Evolutionary conservation across 805 yeast species (phyloP), one percentile per base, ranked within the genome.

Genomic region (Candida methanosorbosa): DNA sequence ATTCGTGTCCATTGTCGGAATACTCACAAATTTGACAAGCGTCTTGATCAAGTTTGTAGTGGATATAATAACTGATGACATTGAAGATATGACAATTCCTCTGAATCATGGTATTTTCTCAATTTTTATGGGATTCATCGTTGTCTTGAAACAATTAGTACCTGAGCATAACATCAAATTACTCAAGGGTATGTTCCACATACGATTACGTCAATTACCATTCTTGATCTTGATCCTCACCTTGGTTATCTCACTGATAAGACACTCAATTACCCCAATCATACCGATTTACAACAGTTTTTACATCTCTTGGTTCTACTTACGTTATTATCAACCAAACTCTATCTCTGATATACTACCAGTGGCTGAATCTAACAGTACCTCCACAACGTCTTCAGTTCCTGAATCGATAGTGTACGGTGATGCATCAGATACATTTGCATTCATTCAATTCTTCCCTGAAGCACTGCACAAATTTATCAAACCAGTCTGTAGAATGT

Each of bases 391-490:
- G 4, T 5, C 17, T 3, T n/a, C 5, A 16, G 17, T 7, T 34
- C 51, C 16, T 21, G 43, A 34, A 18, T 34, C 45, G 23, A 52
- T 66, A 18, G 59, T 78, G 9, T 56, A 70, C 19, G 96, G 97
- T 26, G 96, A 87, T 55, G 94, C 96, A 0, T 78, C 92, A 0
- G 96, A 88, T 45, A 81, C 90, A 1, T 88, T 88, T 63, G 77
- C 83, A 36, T 67, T 88, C 41, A 78, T 79, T 22, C 80, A 81
- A 46, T 85, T 88, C 54, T 88, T 88, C 74, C 97, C 97, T 1
- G 75, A 67, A 32, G 52, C 70, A 1, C 24, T 70, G 3, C 73
- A 75, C 36, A 71, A 75, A 3, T 41, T 68, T 18, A 52, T 85
- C 32, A 61, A 64, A 23, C 73, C 76, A 2, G 45, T 77, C 0